Conservation (phyloP, 169 alveolate genomes). For the Eimeria falciformis region DNA sequence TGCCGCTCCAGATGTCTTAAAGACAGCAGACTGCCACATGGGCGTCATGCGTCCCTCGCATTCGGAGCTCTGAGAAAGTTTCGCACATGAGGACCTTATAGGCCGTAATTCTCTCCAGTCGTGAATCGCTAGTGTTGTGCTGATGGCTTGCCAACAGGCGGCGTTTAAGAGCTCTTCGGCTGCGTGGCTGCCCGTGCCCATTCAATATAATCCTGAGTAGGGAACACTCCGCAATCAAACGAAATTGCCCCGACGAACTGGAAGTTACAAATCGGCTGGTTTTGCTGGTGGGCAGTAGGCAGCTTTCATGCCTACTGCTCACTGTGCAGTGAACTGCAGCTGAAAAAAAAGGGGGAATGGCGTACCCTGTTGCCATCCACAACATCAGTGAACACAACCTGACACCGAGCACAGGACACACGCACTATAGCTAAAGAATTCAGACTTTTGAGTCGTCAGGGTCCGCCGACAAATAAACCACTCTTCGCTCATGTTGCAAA, state of each 20-base stretch:
- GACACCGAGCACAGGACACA: neutral
- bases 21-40: no score
- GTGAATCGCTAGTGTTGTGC: no score
- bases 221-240: neutral
- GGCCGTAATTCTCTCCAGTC: no score
- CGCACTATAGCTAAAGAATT: neutral
- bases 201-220: conserved; percentile 47
- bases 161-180: neutral
- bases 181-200: conserved; percentile 70
- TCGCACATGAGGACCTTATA: no score
- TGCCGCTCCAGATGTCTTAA: no score
- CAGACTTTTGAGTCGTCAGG: no score
- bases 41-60: no score
- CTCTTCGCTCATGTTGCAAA: no score
- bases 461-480: no score
- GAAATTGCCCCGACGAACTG: neutral
- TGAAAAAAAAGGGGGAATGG: neutral
- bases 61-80: no score
- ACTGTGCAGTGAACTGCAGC: no score
- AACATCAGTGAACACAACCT: conserved; percentile 75
- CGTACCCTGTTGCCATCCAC: conserved; percentile 74
- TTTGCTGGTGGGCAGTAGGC: neutral
- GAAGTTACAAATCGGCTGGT: neutral
- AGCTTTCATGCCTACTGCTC: neutral
- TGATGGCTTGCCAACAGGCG: no score